Evolutionary conservation across 768 basidiomycete genomes (phyloP), one percentile per base, ranked within the genome.

Genomic region (Pisolithus marmoratus): DNA sequence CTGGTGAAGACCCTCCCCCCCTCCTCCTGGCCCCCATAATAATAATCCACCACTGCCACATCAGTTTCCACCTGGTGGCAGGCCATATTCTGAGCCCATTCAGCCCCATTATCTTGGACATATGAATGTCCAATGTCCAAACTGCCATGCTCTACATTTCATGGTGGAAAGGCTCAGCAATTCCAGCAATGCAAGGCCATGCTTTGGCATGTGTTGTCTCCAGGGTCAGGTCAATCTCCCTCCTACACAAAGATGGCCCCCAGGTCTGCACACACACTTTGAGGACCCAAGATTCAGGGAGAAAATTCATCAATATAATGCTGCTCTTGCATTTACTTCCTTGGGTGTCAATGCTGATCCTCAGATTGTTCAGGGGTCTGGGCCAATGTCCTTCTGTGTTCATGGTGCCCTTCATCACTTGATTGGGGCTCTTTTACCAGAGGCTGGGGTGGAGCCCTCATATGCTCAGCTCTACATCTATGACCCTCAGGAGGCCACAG

Each of bases 381-480:
- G 64, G 1, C 62, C 62, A 7, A 60, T 50, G 7, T 27, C 34
- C 4, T 52, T 52, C 23, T 6, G 23, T 17, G 67, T 75, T 3
- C 60, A 53, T 50, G 71, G 68, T 3, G 65, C 69, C 47, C 68
- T 76, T 2, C 58, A 51, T 45, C 74, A 77, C 51, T 31, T 27
- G 1, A 57, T 63, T 4, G 73, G 74, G 1, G 38, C 67, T 2
- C 58, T 77, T 2, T 17, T 59, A 0, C 64, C 71, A 14, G 2
- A 43, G 0, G 37, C 24, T 17, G 60, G 58, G 1, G 42, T 38
- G 17, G 36, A 17, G 1, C 66, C 73, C 0, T 19, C 37, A 0
- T 75, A 74, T 58, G 63, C 70, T 1, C 74, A 76, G 54, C 62
- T 75, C 0, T 74, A 73, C 48, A 58, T 74, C 5, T 61, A 70